Percentiles rank a stretch among this genome's conserved stretches.
These are phyloP conservation scores for Kodamaea lidongshanica DNA, from an alignment of 805 yeast genomes.

Conservation along the genomic window DNA sequence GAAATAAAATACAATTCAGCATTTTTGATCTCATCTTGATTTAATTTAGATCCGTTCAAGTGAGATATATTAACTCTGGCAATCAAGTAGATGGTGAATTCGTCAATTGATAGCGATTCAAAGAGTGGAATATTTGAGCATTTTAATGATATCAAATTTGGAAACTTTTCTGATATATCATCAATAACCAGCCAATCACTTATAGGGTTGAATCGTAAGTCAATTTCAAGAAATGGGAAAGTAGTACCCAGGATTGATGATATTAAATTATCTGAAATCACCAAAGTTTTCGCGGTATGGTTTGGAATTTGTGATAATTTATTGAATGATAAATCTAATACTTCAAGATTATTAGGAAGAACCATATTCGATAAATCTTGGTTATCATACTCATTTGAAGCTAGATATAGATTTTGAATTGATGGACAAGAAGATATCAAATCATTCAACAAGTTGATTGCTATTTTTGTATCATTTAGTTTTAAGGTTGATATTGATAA, in stretches of 20 bases:
- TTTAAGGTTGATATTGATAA: too few relatives aligned
- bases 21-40: constrained; percentile 44
- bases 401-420: constrained; percentile 26
- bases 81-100: constrained; percentile 33
- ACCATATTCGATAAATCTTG: constrained; percentile 13
- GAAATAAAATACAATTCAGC: constrained; percentile 66
- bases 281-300: constrained; percentile 11
- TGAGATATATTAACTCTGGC: constrained; percentile 36
- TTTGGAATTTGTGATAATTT: constrained; percentile 25
- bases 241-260: constrained; percentile 4
- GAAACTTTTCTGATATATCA: constrained; percentile 28
- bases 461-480: constrained; percentile 22
- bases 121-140: constrained; percentile 51
- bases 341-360: constrained; percentile 12
- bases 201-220: constrained; percentile 48
- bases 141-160: constrained; percentile 41
- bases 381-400: constrained; percentile 28
- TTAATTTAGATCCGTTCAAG: constrained; percentile 55
- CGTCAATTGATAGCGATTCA: constrained; percentile 21
- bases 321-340: constrained; percentile 39
- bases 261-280: constrained; percentile 34
- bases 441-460: constrained; percentile 11
- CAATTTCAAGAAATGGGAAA: constrained; percentile 23
- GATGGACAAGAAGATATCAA: constrained; percentile 32
- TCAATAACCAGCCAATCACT: constrained; percentile 46